Evolutionary conservation across 176 grass and related monocot genomes (phyloP).

Genomic region (Chrysopogon serrulatus): DNA sequence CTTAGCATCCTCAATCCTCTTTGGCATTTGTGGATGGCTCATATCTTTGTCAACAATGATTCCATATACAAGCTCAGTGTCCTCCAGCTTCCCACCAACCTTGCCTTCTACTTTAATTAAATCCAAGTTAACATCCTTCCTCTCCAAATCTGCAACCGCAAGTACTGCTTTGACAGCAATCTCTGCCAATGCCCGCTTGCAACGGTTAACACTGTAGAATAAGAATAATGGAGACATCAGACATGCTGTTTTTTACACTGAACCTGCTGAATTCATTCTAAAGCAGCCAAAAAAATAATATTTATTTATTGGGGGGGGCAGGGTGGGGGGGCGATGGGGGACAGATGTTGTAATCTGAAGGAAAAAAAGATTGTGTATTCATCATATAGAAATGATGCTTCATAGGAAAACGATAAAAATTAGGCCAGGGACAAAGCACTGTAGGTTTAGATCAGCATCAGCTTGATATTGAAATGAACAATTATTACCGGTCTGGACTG

Average conservation of each 20-base stretch:
- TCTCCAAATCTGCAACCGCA: slow-evolving; percentile 91
- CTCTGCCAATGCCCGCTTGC: slow-evolving; percentile 70
- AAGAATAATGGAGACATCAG: slow-evolving; percentile 6
- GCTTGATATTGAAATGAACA: not conserved
- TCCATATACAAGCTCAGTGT: slow-evolving; percentile 87
- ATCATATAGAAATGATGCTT: not conserved
- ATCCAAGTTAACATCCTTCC: slow-evolving; percentile 97
- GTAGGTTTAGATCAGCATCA: not conserved
- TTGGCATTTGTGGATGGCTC: slow-evolving; percentile 99
- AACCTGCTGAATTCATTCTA: not conserved
- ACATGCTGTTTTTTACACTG: not conserved
- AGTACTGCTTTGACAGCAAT: slow-evolving; percentile 96
- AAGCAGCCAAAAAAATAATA: not conserved
- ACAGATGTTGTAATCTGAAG: not conserved
- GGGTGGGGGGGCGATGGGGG: no score
- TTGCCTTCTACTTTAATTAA: slow-evolving; percentile 99
- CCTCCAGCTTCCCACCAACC: slow-evolving; percentile 95
- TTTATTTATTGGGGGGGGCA: no score
- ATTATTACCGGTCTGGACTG: not conserved
- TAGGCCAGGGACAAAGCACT: not conserved
- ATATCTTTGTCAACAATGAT: slow-evolving; percentile 98
- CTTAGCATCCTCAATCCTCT: slow-evolving; percentile 90
- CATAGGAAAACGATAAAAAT: not conserved
- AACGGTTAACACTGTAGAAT: slow-evolving; percentile 76
- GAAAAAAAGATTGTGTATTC: not conserved